Conservation (phyloP, 257 asterid genomes). For the Primulina tabacum region DNA sequence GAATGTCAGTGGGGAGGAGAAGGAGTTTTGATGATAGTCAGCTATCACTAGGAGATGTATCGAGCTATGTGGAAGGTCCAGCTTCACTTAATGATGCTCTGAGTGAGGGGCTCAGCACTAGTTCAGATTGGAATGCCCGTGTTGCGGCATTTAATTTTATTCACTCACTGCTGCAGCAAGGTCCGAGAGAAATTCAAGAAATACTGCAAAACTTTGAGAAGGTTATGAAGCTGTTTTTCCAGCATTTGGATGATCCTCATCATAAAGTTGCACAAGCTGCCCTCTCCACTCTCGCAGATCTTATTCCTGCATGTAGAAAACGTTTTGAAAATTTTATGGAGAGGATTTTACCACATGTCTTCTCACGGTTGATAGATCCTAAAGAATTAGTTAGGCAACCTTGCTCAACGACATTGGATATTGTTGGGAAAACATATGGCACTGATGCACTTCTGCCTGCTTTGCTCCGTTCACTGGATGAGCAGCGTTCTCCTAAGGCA, state of each 20-base stretch:
- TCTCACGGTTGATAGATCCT: slow-evolving; percentile 95
- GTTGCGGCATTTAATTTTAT: slow-evolving; percentile 88
- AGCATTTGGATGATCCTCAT: slow-evolving; percentile 99
- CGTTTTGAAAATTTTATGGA: slow-evolving; percentile 98
- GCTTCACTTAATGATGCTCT: slow-evolving; percentile 88
- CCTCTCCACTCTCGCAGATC: slow-evolving; percentile 92
- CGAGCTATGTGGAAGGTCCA: slow-evolving; percentile 81
- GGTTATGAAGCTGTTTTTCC: slow-evolving; percentile 96
- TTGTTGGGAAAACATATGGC: slow-evolving; percentile 88
- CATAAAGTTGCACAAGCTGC: slow-evolving; percentile 99
- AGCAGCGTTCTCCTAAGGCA: slow-evolving; percentile 99
- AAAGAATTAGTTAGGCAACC: slow-evolving; percentile 96
- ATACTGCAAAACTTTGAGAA: slow-evolving; percentile 91
- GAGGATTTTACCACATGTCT: slow-evolving; percentile 95
- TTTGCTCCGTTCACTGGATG: slow-evolving; percentile 90
- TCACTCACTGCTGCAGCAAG: slow-evolving; percentile 79
- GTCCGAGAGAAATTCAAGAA: slow-evolving; percentile 93
- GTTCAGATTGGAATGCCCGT: slow-evolving; percentile 97
- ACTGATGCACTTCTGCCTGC: slow-evolving; percentile 93
- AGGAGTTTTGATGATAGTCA: slow-evolving; percentile 97
- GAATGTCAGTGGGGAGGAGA: slow-evolving; percentile 84
- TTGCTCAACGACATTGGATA: slow-evolving; percentile 85
- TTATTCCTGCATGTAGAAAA: slow-evolving; percentile 91
- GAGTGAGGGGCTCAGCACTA: slow-evolving; percentile 84
- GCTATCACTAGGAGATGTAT: slow-evolving; percentile 66